A percentile compares a stretch with the other conserved stretches of the same genome.
Evolutionary conservation across 2,329 filamentous ascomycete species (phyloP).

Genomic region (Colletotrichum falcatum): DNA sequence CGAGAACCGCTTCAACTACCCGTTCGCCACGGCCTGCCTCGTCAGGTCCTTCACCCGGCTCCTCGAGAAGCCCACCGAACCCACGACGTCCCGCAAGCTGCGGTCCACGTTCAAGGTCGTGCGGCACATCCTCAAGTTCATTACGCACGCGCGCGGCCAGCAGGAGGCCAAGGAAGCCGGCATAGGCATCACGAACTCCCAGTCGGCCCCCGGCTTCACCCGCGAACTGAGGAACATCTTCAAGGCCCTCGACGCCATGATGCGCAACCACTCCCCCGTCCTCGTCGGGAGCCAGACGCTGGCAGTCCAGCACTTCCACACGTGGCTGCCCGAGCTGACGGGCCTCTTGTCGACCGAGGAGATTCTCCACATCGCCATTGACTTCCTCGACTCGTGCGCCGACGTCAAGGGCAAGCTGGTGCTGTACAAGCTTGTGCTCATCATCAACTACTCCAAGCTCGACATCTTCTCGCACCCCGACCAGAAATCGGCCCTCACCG

Average conservation of each 20-base stretch:
- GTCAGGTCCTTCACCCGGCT: slow-evolving; percentile 88
- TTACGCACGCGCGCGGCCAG: slow-evolving; percentile 87
- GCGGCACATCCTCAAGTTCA: slow-evolving; percentile 92
- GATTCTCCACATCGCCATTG: slow-evolving; percentile 89
- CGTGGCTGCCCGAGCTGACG: slow-evolving; percentile 92
- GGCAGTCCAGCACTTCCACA: slow-evolving; percentile 95
- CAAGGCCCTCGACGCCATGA: slow-evolving; percentile 88
- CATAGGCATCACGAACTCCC: slow-evolving; percentile 82
- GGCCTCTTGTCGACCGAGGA: slow-evolving; percentile 83
- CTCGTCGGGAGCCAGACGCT: slow-evolving; percentile 95
- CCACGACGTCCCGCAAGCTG: slow-evolving; percentile 84
- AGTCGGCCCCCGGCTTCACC: slow-evolving; percentile 74
- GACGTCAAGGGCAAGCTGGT: slow-evolving; percentile 91
- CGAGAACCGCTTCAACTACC: slow-evolving; percentile 89
- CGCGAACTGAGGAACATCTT: slow-evolving; percentile 89
- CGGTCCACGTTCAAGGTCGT: slow-evolving; percentile 96
- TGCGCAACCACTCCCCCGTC: slow-evolving; percentile 87
- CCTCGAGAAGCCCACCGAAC: slow-evolving; percentile 84
- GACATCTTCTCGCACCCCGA: slow-evolving; percentile 84
- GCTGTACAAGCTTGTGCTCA: slow-evolving; percentile 90
- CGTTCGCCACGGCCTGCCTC: slow-evolving; percentile 89
- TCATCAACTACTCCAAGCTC: slow-evolving; percentile 89
- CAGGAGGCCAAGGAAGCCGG: slow-evolving; percentile 90
- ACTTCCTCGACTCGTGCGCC: slow-evolving; percentile 92
- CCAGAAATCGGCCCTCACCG: slow-evolving; percentile 77